A percentile compares a stretch with the other conserved stretches of the same genome.
phyloP scores from a whole-genome alignment of 106 monocot genomes.

The Allium sativum region DNA sequence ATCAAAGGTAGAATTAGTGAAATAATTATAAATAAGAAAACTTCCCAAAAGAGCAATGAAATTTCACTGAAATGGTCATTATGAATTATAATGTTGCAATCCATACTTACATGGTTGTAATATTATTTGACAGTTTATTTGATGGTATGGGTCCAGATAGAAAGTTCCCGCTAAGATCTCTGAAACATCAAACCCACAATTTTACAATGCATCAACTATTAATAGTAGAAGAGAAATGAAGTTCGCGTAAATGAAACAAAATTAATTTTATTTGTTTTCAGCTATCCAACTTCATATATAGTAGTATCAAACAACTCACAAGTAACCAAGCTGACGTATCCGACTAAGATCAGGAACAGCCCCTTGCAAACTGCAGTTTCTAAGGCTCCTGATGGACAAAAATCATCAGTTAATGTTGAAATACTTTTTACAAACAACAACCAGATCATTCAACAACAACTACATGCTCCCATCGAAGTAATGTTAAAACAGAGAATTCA shows the following conservation, averaged over 20 bases:
- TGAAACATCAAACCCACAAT: constrained; percentile 21
- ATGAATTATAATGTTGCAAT: neutral
- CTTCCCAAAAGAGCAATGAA: neutral
- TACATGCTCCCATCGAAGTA: too few relatives aligned
- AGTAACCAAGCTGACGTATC: constrained; percentile 54
- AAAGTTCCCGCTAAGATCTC: constrained; percentile 77
- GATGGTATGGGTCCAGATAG: constrained; percentile 57
- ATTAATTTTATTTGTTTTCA: neutral
- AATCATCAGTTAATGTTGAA: neutral
- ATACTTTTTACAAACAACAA: too few relatives aligned
- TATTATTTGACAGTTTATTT: constrained; percentile 52
- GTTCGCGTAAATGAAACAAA: neutral
- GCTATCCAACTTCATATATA: neutral
- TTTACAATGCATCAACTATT: constrained; percentile 3
- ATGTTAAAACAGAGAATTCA: too few relatives aligned
- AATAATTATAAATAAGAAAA: neutral
- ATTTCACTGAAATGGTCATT: neutral
- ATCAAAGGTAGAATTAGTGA: neutral
- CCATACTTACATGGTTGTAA: constrained; percentile 64
- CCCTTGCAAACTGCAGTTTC: constrained; percentile 73
- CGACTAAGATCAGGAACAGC: constrained; percentile 56
- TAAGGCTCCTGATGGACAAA: constrained; percentile 50
- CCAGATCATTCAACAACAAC: too few relatives aligned
- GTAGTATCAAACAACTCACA: constrained; percentile 29
- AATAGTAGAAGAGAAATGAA: neutral